These are phyloP conservation scores for Diospyros lotus DNA, from an alignment of 148 eudicot genomes.

Conservation along the genomic window DNA sequence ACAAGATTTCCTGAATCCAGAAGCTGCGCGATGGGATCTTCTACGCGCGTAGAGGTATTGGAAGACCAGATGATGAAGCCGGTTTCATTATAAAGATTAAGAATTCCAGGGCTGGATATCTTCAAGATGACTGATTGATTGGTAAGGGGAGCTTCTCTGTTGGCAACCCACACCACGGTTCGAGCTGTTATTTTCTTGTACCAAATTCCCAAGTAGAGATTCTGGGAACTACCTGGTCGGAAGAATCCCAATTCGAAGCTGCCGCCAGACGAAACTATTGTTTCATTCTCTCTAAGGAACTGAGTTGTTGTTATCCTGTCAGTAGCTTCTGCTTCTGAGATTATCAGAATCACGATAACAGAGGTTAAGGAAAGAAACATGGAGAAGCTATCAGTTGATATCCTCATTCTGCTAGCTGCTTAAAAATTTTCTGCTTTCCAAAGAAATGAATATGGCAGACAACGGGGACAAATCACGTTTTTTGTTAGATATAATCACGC, in stretches of 20 bases:
- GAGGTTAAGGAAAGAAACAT: not conserved
- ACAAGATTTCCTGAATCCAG: too few species aligned
- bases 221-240: not conserved
- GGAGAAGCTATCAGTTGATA: not conserved
- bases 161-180: not conserved
- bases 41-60: not conserved
- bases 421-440: too few species aligned
- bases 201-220: conserved; percentile 17
- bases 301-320: too few species aligned
- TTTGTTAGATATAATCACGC: too few species aligned
- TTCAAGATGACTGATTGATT: conserved; percentile 7
- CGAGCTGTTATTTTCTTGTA: conserved; percentile 7
- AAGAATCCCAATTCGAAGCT: too few species aligned
- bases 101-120: not conserved
- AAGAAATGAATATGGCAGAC: too few species aligned
- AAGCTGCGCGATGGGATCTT: not conserved
- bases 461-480: too few species aligned
- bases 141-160: not conserved
- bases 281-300: not conserved
- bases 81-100: not conserved
- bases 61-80: conserved; percentile 8
- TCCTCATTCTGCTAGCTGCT: too few species aligned
- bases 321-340: too few species aligned
- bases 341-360: not conserved
- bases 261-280: conserved; percentile 9